Evolutionary conservation across 306 rosid genomes (phyloP).

Genomic region (Castanea crenata): DNA sequence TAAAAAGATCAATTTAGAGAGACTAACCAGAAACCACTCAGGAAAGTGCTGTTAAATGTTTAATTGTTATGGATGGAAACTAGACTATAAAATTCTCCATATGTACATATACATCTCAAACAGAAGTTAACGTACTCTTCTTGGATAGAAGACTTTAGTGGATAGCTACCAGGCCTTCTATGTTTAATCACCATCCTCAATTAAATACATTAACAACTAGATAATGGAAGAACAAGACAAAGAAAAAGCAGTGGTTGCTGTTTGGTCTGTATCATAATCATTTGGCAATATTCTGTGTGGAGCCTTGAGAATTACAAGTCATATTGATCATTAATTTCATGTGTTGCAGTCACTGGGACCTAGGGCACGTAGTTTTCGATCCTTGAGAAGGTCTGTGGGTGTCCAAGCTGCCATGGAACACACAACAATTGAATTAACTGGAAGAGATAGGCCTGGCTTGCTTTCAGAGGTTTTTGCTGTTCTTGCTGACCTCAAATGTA

Average conservation of each 20-base stretch:
- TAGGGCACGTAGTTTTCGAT: slow-evolving; percentile 66
- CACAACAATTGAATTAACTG: slow-evolving; percentile 83
- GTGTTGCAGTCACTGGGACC: slow-evolving; percentile 79
- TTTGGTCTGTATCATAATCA: neutral
- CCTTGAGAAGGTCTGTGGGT: slow-evolving; percentile 88
- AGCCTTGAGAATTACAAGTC: slow-evolving; percentile 13
- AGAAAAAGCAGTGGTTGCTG: slow-evolving; percentile 15
- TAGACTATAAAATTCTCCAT: neutral
- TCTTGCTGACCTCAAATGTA: slow-evolving; percentile 88
- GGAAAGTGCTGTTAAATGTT: neutral
- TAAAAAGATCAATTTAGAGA: neutral
- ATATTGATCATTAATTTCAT: slow-evolving; percentile 10
- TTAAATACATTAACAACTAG: slow-evolving; percentile 7
- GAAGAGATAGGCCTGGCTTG: slow-evolving; percentile 91
- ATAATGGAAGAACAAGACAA: slow-evolving; percentile 16
- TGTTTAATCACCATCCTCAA: neutral
- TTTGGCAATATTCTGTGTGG: neutral
- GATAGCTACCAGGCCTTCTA: neutral
- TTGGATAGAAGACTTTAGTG: neutral
- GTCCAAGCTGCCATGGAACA: slow-evolving; percentile 76
- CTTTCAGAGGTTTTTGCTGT: slow-evolving; percentile 98
- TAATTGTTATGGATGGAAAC: neutral
- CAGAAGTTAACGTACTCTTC: too few relatives aligned
- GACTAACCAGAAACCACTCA: neutral
- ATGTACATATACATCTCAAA: too few relatives aligned